These are phyloP conservation scores for Pythium diclinum DNA, from an alignment of 352 stramenopile genomes.

Conservation along the genomic window DNA sequence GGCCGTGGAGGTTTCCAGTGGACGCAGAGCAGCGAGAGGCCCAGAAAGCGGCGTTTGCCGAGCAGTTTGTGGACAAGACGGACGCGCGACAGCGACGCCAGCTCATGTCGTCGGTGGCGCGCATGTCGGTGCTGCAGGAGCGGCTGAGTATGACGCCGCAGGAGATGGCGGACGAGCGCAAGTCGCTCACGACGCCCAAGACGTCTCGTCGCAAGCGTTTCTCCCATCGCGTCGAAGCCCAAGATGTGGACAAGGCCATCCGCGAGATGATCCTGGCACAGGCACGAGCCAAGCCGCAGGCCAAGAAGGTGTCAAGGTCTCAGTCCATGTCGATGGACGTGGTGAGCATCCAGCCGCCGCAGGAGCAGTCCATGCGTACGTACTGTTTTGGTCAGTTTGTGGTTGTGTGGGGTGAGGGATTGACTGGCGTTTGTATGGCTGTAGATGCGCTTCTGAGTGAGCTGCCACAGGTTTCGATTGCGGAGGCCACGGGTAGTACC, in stretches of 20 bases:
- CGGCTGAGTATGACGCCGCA: slow-evolving; percentile 41
- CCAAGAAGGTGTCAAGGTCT: background rate
- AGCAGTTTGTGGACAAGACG: slow-evolving; percentile 34
- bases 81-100: slow-evolving; percentile 14
- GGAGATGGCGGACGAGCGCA: slow-evolving; percentile 26
- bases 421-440: background rate
- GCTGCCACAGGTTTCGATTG: background rate
- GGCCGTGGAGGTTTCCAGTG: slow-evolving; percentile 56
- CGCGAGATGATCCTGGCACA: slow-evolving; percentile 12
- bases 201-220: slow-evolving; percentile 4
- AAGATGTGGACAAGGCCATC: slow-evolving; percentile 13
- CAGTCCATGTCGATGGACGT: background rate
- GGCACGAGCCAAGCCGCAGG: background rate
- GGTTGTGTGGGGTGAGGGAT: background rate
- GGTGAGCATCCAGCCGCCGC: background rate
- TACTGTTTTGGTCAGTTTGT: background rate
- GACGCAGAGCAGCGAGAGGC: slow-evolving; percentile 41
- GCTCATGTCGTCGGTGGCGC: slow-evolving; percentile 24
- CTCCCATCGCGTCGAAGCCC: background rate
- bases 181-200: slow-evolving; percentile 1
- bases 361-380: slow-evolving; percentile 18
- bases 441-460: slow-evolving; percentile 19
- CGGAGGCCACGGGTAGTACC: background rate
- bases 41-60: slow-evolving; percentile 39
- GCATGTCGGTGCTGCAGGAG: slow-evolving; percentile 47